A percentile compares a stretch with the other conserved stretches of the same genome.
These are phyloP conservation scores for Oryza rufipogon DNA, from an alignment of 176 grass and related monocot genomes.

Conservation along the genomic window DNA sequence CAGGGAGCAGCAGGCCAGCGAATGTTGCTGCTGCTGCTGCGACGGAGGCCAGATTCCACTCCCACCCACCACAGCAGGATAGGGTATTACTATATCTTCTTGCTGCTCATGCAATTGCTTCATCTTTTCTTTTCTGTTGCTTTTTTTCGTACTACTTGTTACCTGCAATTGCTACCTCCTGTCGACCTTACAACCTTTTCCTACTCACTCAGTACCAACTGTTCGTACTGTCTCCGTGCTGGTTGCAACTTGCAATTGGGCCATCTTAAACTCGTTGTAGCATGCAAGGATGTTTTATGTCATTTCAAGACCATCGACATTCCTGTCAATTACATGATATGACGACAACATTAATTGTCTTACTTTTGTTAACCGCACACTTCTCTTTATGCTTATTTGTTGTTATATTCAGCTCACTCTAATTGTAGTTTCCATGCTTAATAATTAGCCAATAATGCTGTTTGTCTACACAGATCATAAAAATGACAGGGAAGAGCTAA, in stretches of 20 bases:
- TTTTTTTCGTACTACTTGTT: constrained; percentile 40
- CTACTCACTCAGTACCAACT: constrained; percentile 34
- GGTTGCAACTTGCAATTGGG: constrained; percentile 33
- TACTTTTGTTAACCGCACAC: neutral
- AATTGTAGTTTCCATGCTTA: neutral
- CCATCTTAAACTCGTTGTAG: neutral
- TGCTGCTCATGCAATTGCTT: constrained; percentile 35
- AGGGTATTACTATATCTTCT: constrained; percentile 53
- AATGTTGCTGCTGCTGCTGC: constrained; percentile 55
- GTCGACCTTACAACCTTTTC: constrained; percentile 40
- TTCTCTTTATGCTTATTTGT: constrained; percentile 14
- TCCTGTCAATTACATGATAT: constrained; percentile 8
- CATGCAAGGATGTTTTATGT: neutral
- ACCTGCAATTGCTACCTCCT: constrained; percentile 26
- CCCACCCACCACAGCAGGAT: constrained; percentile 54
- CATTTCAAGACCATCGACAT: neutral
- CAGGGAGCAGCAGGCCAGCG: constrained; percentile 47
- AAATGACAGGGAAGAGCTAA: neutral
- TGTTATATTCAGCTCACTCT: neutral
- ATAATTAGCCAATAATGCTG: neutral
- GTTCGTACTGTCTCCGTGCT: constrained; percentile 37
- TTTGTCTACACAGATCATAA: neutral
- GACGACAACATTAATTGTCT: constrained; percentile 8
- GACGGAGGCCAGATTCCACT: constrained; percentile 65
- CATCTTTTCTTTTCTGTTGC: constrained; percentile 46